These are phyloP conservation scores for Lactifluus hygrophoroides DNA, from an alignment of 768 basidiomycete species.

Conservation along the genomic window DNA sequence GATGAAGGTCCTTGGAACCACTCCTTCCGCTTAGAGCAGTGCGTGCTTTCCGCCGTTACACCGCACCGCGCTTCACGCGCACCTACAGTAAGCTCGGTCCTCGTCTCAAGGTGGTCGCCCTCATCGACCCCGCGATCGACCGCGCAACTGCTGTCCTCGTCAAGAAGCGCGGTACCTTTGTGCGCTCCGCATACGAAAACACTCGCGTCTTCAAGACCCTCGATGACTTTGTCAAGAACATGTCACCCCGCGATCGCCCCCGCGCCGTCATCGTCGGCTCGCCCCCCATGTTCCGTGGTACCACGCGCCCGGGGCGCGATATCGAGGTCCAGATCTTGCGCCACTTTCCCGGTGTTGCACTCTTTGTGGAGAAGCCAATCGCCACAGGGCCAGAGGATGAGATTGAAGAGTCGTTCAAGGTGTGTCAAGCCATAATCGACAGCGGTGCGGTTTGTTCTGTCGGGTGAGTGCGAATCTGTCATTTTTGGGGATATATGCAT, in stretches of 20 bases:
- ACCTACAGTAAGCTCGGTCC: conserved; percentile 77
- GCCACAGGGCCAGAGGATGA: conserved; percentile 69
- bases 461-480: conserved; percentile 43
- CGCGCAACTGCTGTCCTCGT: conserved; percentile 74
- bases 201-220: conserved; percentile 80
- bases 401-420: conserved; percentile 57
- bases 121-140: conserved; percentile 85
- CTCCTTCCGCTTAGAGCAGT: conserved; percentile 87
- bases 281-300: conserved; percentile 90
- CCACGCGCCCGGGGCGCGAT: conserved; percentile 64
- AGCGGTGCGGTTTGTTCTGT: conserved; percentile 77
- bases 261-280: conserved; percentile 84
- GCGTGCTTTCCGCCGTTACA: conserved; percentile 24
- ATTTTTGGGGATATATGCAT: background rate
- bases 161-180: conserved; percentile 89
- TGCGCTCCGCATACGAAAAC: conserved; percentile 85
- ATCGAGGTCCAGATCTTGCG: conserved; percentile 84
- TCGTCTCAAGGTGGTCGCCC: conserved; percentile 90
- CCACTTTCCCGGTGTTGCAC: conserved; percentile 77
- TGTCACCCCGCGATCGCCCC: conserved; percentile 56
- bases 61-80: background rate
- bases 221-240: conserved; percentile 72
- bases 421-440: conserved; percentile 64
- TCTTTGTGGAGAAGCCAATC: conserved; percentile 92
- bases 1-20: conserved; percentile 91